Evolutionary conservation across 2,329 filamentous ascomycete genomes (phyloP).

Genomic region (Apiospora hydei): DNA sequence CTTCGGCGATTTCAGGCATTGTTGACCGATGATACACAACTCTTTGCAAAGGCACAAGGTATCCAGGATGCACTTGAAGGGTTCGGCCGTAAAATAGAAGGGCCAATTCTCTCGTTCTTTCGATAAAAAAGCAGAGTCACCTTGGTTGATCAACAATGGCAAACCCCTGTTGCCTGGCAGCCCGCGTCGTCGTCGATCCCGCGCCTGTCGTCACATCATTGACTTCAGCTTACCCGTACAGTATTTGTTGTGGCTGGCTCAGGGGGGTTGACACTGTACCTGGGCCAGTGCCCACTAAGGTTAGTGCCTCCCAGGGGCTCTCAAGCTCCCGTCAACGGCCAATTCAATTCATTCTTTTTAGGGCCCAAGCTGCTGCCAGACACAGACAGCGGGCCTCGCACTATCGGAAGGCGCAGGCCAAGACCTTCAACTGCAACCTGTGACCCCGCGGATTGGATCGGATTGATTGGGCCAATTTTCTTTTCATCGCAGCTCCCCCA

Average conservation of each 20-base stretch:
- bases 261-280: not conserved
- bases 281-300: not conserved
- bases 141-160: not conserved
- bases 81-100: not conserved
- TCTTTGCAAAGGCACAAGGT: not conserved
- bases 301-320: not conserved
- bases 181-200: not conserved
- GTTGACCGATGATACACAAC: not conserved
- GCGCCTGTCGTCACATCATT: not conserved
- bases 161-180: not conserved
- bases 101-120: not conserved
- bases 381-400: not conserved
- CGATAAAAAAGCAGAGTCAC: not conserved
- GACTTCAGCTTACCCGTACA: slow-evolving; percentile 9
- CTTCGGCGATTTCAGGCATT: slow-evolving; percentile 42
- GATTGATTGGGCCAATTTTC: slow-evolving; percentile 32
- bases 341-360: not conserved
- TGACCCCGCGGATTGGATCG: slow-evolving; percentile 24
- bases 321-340: not conserved
- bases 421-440: slow-evolving; percentile 26
- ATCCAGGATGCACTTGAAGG: not conserved
- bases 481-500: slow-evolving; percentile 20
- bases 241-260: not conserved
- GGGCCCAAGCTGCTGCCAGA: not conserved
- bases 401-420: not conserved